phyloP scores from a whole-genome alignment of 495 filamentous ascomycete species.

The Lophiotrema nucula region DNA sequence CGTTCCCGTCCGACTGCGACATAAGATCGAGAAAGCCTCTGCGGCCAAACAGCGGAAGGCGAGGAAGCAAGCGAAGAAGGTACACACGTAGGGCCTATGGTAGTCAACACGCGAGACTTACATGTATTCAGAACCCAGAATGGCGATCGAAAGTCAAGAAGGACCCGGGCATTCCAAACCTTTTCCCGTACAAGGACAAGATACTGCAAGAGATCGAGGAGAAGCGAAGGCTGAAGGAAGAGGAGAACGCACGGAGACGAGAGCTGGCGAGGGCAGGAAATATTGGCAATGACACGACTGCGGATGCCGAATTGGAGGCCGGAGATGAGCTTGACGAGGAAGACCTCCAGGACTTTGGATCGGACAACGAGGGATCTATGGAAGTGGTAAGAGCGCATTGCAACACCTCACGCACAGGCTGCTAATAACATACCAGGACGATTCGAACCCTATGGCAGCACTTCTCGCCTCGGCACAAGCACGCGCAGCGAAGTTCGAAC shows the following conservation, averaged over 20 bases:
- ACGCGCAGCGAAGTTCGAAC: conserved; percentile 78
- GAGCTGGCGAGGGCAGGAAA: conserved; percentile 70
- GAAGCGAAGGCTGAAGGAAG: conserved; percentile 70
- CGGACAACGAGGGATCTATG: conserved; percentile 47
- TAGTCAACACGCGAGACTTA: not conserved
- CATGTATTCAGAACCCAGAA: conserved; percentile 69
- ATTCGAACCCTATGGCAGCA: conserved; percentile 87
- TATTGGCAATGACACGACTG: conserved; percentile 42
- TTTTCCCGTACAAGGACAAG: conserved; percentile 97
- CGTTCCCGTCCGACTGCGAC: conserved; percentile 77
- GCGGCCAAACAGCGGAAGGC: conserved; percentile 86
- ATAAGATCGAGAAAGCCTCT: conserved; percentile 95
- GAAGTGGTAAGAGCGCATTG: conserved; percentile 27
- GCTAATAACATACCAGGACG: conserved; percentile 48
- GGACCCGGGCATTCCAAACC: conserved; percentile 93
- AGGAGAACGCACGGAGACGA: conserved; percentile 66
- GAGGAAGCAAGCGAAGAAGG: conserved; percentile 82
- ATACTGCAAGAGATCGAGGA: conserved; percentile 93
- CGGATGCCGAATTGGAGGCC: conserved; percentile 48
- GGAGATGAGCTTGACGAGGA: conserved; percentile 48
- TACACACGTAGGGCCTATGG: conserved; percentile 31
- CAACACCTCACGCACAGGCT: conserved; percentile 32
- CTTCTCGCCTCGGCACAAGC: conserved; percentile 85
- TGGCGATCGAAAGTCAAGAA: conserved; percentile 93
- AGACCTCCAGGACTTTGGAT: conserved; percentile 37